Conservation (phyloP, 495 filamentous ascomycete genomes). For the Podospora tetraspora region DNA sequence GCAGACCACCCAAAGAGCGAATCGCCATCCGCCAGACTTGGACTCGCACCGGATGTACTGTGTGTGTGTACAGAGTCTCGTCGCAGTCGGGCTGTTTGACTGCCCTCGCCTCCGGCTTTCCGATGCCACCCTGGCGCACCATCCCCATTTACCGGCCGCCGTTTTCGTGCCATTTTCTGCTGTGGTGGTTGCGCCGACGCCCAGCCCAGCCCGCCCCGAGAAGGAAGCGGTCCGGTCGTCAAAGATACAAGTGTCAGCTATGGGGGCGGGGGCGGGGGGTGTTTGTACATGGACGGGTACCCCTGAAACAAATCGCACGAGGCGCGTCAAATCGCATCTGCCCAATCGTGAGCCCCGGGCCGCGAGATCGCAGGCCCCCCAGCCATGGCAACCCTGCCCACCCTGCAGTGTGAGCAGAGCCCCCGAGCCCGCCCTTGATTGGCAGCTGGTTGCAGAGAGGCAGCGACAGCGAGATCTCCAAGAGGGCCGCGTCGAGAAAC, state of each 20-base stretch:
- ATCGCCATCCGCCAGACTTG: background rate
- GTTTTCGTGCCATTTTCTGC: constrained; percentile 4
- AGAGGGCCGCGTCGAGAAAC: constrained; percentile 18
- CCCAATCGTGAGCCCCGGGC: constrained; percentile 19
- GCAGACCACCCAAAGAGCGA: background rate
- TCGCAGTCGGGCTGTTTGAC: background rate
- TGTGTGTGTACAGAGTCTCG: background rate
- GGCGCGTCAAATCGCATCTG: constrained; percentile 22
- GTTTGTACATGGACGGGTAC: constrained; percentile 16
- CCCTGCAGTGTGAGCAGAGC: constrained; percentile 17
- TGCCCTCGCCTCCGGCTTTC: background rate
- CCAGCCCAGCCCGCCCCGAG: background rate
- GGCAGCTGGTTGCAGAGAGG: constrained; percentile 9
- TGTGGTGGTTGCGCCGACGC: background rate
- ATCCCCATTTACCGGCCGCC: constrained; percentile 11
- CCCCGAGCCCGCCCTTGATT: constrained; percentile 17
- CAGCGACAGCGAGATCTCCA: constrained; percentile 15
- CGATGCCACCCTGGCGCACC: constrained; percentile 7
- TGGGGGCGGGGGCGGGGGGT: constrained; percentile 15
- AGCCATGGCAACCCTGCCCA: constrained; percentile 27
- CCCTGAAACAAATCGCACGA: constrained; percentile 28
- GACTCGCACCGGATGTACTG: background rate
- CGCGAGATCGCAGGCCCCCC: constrained; percentile 25
- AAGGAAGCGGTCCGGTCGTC: constrained; percentile 5
- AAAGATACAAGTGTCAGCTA: constrained; percentile 11